phyloP scores from a whole-genome alignment of 2,329 filamentous ascomycete species.

The Pyrenophora seminiperda region DNA sequence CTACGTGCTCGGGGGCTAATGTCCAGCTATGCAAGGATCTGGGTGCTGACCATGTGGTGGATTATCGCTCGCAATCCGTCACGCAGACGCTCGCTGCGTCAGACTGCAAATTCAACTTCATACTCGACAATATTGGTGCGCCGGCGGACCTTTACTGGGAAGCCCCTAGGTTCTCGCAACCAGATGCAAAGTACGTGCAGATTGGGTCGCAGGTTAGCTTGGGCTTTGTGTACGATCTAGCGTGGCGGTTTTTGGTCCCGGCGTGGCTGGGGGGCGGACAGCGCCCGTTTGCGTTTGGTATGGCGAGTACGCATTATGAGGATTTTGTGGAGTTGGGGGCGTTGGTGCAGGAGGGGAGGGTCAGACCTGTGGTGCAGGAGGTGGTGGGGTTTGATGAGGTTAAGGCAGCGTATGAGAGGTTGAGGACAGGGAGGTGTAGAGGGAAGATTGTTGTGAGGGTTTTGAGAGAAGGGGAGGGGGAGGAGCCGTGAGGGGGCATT shows the following conservation, averaged over 20 bases:
- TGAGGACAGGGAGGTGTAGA: conserved; percentile 59
- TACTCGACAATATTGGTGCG: conserved; percentile 62
- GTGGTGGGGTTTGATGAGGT: conserved; percentile 60
- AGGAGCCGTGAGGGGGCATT: not conserved
- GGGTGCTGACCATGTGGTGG: conserved; percentile 66
- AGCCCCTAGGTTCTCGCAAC: conserved; percentile 22
- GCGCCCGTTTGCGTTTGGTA: conserved; percentile 48
- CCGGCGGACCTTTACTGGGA: conserved; percentile 26
- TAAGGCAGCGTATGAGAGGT: conserved; percentile 59
- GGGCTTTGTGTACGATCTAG: conserved; percentile 20
- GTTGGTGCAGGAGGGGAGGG: conserved; percentile 61
- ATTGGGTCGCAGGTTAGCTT: conserved; percentile 27
- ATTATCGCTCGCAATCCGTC: conserved; percentile 60
- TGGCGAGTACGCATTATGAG: conserved; percentile 23
- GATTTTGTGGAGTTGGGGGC: conserved; percentile 51
- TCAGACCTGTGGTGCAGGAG: conserved; percentile 62
- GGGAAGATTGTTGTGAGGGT: conserved; percentile 61
- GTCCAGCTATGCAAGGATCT: conserved; percentile 59
- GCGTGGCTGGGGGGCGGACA: conserved; percentile 56
- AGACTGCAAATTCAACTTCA: conserved; percentile 56
- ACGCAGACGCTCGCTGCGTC: conserved; percentile 52
- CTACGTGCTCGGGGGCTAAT: conserved; percentile 63
- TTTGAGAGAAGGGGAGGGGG: not conserved
- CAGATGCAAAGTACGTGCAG: conserved; percentile 26
- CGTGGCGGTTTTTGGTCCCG: conserved; percentile 27